These are phyloP conservation scores for Poa annua DNA, from an alignment of 176 grass and related monocot genomes.

Conservation along the genomic window DNA sequence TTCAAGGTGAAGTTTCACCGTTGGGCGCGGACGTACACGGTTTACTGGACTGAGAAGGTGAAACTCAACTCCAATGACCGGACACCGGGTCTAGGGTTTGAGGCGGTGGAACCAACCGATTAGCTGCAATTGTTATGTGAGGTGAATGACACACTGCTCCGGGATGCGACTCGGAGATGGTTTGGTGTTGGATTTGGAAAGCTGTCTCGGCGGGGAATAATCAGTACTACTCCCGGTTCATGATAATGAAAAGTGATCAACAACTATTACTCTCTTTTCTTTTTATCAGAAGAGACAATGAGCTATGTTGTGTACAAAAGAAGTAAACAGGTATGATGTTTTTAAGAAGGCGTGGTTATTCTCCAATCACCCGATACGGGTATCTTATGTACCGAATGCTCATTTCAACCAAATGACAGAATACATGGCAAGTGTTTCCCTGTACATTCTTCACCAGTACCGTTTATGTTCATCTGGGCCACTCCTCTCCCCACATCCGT, in stretches of 20 bases:
- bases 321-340: not conserved
- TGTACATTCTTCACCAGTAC: not conserved
- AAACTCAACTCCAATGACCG: slow-evolving; percentile 59
- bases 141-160: slow-evolving; percentile 50
- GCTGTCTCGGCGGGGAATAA: not conserved
- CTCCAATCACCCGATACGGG: not conserved
- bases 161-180: slow-evolving; percentile 45
- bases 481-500: not conserved
- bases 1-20: slow-evolving; percentile 70
- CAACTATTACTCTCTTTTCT: not conserved
- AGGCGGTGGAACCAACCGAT: slow-evolving; percentile 50
- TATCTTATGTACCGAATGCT: not conserved
- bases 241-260: not conserved
- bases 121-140: slow-evolving; percentile 66
- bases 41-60: slow-evolving; percentile 54
- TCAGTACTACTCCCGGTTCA: not conserved
- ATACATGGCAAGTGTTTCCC: not conserved
- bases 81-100: slow-evolving; percentile 58
- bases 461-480: not conserved
- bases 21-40: slow-evolving; percentile 54
- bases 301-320: not conserved
- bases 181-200: slow-evolving; percentile 32
- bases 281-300: not conserved
- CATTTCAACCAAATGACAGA: not conserved
- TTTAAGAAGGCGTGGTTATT: not conserved